Evolutionary conservation across 148 eudicot genomes (phyloP).

Genomic region (Persicaria tinctoria): DNA sequence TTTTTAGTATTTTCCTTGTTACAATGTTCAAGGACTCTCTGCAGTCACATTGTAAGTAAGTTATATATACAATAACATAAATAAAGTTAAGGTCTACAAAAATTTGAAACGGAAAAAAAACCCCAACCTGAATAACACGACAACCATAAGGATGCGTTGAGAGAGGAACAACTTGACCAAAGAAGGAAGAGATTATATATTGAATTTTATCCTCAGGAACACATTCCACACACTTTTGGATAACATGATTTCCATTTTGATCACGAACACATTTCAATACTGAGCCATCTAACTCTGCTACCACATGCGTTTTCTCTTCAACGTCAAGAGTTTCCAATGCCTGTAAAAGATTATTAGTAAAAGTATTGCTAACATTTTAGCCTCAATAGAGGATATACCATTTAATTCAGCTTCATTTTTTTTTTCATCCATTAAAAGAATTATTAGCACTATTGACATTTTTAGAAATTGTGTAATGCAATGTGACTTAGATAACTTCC

Average conservation of each 20-base stretch:
- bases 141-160: conserved; percentile 74
- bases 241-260: conserved; percentile 82
- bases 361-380: neutral
- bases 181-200: conserved; percentile 43
- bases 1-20: conserved; percentile 36
- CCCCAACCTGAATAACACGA: conserved; percentile 73
- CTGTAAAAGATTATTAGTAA: conserved; percentile 18
- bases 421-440: neutral
- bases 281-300: conserved; percentile 51
- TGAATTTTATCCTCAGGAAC: conserved; percentile 50
- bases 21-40: conserved; percentile 68
- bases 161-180: conserved; percentile 50
- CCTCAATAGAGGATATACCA: neutral
- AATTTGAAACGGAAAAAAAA: neutral
- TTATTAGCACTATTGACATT: neutral
- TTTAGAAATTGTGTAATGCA: neutral
- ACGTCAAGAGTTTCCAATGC: conserved; percentile 59
- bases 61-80: neutral
- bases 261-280: conserved; percentile 64
- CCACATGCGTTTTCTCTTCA: conserved; percentile 42
- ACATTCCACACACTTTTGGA: conserved; percentile 65
- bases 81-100: neutral
- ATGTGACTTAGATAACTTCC: neutral
- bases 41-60: conserved; percentile 9
- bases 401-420: neutral